Evolutionary conservation across 179 eudicot species (phyloP).

Genomic region (Carnegiea gigantea): DNA sequence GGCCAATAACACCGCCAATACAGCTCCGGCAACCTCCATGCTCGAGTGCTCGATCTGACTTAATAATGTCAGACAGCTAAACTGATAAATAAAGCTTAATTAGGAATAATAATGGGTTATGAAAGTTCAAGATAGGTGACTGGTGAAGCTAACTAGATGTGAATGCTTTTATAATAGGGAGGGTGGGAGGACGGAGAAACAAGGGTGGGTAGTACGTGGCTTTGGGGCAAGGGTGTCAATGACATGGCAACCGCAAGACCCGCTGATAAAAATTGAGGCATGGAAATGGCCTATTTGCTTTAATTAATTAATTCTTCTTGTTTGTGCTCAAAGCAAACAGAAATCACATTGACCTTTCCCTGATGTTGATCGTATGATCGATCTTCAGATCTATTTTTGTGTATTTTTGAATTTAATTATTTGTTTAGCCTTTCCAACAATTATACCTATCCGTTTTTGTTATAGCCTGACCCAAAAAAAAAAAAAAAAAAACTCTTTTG

Average conservation of each 20-base stretch:
- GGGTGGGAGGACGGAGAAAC: not conserved
- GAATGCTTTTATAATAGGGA: not conserved
- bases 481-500: no score
- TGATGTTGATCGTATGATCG: not conserved
- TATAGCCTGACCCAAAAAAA: not conserved
- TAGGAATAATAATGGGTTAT: not conserved
- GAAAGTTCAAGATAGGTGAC: not conserved
- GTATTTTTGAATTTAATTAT: not conserved
- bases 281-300: not conserved
- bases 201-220: not conserved
- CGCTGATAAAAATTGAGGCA: not conserved
- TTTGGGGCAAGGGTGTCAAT: not conserved
- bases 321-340: not conserved
- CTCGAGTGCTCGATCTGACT: not conserved
- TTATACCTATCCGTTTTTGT: no score
- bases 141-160: not conserved
- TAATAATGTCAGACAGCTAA: not conserved
- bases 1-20: not conserved
- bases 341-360: not conserved
- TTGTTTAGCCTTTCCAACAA: no score
- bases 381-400: not conserved
- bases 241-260: not conserved
- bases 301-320: not conserved
- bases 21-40: not conserved
- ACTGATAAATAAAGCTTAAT: not conserved